Conservation (phyloP, 306 rosid genomes). For the Sophora flavescens region DNA sequence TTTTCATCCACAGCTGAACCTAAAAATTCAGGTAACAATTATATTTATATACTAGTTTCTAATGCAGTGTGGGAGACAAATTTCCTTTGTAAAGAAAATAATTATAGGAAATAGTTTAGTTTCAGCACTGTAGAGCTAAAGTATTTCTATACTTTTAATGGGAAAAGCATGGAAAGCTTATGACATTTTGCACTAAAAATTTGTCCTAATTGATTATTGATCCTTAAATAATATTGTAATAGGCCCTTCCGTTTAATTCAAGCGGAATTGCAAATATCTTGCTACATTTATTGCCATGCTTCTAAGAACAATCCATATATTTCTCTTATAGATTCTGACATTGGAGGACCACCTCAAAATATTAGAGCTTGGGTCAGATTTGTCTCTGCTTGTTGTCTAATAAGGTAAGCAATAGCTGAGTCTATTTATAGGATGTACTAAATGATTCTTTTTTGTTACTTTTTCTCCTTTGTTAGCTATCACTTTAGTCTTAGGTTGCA, state of each 20-base stretch:
- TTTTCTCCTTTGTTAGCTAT: slow-evolving; percentile 14
- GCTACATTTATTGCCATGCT: slow-evolving; percentile 15
- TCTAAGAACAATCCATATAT: slow-evolving; percentile 37
- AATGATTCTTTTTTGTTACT: slow-evolving; percentile 15
- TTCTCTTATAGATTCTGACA: slow-evolving; percentile 65
- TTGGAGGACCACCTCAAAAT: slow-evolving; percentile 77
- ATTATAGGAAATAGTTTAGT: slow-evolving; percentile 17
- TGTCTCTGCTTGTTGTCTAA: slow-evolving; percentile 66
- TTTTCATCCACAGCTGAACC: slow-evolving; percentile 56
- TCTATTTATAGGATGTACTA: slow-evolving; percentile 14
- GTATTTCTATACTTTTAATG: not conserved
- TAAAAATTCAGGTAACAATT: slow-evolving; percentile 53
- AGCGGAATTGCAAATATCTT: slow-evolving; percentile 17
- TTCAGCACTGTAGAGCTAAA: not conserved
- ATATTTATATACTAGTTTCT: slow-evolving; percentile 25
- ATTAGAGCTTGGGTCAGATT: slow-evolving; percentile 79
- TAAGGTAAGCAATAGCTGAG: slow-evolving; percentile 58
- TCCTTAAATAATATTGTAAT: no score
- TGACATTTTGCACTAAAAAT: no score
- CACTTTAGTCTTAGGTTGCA: slow-evolving; percentile 27
- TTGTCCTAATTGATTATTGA: no score
- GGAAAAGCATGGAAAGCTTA: no score
- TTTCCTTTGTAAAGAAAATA: slow-evolving; percentile 21
- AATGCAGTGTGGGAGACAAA: not conserved
- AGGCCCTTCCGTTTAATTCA: no score